phyloP scores from a whole-genome alignment of 805 yeast species.

The Teunomyces aglyptinius region DNA sequence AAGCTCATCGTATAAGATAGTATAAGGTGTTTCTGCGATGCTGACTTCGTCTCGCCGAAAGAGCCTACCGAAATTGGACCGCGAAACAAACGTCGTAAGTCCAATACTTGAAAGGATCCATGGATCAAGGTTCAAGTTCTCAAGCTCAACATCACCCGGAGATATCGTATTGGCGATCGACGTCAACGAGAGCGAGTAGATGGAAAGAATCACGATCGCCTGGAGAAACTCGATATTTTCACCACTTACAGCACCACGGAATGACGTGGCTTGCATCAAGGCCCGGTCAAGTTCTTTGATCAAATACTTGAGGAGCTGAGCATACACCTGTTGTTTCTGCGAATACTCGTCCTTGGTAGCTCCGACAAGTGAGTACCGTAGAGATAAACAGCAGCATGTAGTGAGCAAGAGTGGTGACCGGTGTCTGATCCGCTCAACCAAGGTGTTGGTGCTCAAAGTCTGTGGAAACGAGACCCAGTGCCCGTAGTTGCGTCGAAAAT shows the following conservation, averaged over 20 bases:
- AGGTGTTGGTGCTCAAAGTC: constrained; percentile 42
- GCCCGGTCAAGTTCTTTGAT: constrained; percentile 48
- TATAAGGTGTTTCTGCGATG: constrained; percentile 9
- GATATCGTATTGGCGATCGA: constrained; percentile 26
- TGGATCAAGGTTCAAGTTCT: constrained; percentile 56
- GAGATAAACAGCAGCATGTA: constrained; percentile 59
- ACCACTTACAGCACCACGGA: constrained; percentile 10
- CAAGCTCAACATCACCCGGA: constrained; percentile 15
- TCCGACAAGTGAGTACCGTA: constrained; percentile 46
- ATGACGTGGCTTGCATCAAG: constrained; percentile 32
- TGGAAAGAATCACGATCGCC: constrained; percentile 61
- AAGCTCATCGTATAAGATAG: constrained; percentile 32
- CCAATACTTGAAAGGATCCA: constrained; percentile 71
- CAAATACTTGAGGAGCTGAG: constrained; percentile 44
- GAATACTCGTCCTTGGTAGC: constrained; percentile 8
- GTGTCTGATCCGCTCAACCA: constrained; percentile 48
- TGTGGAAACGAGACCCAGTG: constrained; percentile 77
- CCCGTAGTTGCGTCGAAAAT: constrained; percentile 66
- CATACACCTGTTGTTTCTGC: constrained; percentile 34
- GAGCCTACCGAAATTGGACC: constrained; percentile 45
- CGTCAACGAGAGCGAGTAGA: constrained; percentile 62
- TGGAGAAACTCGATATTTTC: constrained; percentile 61
- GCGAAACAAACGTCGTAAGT: constrained; percentile 57
- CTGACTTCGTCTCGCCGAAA: constrained; percentile 12
- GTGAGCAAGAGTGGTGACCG: constrained; percentile 65